These are phyloP conservation scores for Neurospora sp. DNA, from an alignment of 495 filamentous ascomycete genomes.

Conservation along the genomic window DNA sequence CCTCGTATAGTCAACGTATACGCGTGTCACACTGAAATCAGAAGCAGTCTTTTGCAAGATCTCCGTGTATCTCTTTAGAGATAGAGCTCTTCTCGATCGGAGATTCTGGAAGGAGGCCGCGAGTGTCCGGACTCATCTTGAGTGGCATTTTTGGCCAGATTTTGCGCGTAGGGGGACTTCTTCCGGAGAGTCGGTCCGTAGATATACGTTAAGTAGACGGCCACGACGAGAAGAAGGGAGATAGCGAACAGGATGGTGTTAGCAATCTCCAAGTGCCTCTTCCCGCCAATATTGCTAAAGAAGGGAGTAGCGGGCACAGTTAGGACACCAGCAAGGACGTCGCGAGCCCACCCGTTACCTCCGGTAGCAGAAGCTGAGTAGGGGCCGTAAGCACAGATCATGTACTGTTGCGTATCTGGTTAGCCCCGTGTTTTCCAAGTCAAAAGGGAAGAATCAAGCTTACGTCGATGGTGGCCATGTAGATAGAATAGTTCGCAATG, in stretches of 20 bases:
- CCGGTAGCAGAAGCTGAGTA: constrained; percentile 74
- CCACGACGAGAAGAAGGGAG: constrained; percentile 55
- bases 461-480: constrained; percentile 68
- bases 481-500: constrained; percentile 61
- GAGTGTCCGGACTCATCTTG: constrained; percentile 3
- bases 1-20: background rate
- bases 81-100: background rate
- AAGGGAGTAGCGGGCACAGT: constrained; percentile 68
- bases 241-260: constrained; percentile 65
- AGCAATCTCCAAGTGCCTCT: constrained; percentile 51
- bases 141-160: constrained; percentile 31
- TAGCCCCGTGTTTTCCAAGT: background rate
- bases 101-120: background rate
- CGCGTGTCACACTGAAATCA: background rate
- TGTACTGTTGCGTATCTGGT: constrained; percentile 37
- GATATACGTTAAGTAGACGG: constrained; percentile 72
- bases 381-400: constrained; percentile 70
- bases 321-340: constrained; percentile 73
- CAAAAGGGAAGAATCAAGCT: background rate
- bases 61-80: background rate
- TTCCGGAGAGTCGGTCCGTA: constrained; percentile 59
- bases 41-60: background rate
- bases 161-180: constrained; percentile 65
- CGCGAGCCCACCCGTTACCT: constrained; percentile 59
- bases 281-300: constrained; percentile 49